phyloP scores from a whole-genome alignment of 1,284 basidiomycete genomes.

The Rhodotorula sp. region DNA sequence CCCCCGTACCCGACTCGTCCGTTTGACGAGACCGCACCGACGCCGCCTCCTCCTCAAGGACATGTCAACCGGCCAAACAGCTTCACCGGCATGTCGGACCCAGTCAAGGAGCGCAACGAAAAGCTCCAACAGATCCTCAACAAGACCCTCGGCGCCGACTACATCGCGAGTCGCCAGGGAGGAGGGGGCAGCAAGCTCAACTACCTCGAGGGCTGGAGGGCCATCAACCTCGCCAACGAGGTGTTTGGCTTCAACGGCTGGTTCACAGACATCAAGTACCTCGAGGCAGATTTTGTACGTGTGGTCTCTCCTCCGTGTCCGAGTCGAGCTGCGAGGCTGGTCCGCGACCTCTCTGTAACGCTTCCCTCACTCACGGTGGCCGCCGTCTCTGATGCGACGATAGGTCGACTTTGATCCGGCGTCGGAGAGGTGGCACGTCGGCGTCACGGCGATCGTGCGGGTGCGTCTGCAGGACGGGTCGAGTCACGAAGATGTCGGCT shows the following conservation, averaged over 20 bases:
- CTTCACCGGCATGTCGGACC: slow-evolving; percentile 3
- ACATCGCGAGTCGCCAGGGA: slow-evolving; percentile 81
- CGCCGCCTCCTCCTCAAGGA: background rate
- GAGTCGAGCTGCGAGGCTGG: no score
- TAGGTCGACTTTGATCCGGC: slow-evolving; percentile 67
- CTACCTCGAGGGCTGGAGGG: slow-evolving; percentile 96
- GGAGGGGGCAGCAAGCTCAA: slow-evolving; percentile 80
- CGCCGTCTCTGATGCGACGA: background rate
- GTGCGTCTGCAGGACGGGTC: slow-evolving; percentile 85
- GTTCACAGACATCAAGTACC: slow-evolving; percentile 76
- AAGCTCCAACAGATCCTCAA: slow-evolving; percentile 59
- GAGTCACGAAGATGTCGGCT: slow-evolving; percentile 90
- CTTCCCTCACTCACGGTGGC: no score
- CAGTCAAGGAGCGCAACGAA: background rate
- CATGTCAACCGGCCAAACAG: slow-evolving; percentile 9
- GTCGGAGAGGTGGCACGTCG: slow-evolving; percentile 64
- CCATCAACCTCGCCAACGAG: slow-evolving; percentile 94
- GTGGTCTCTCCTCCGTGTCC: background rate
- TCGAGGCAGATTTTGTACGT: slow-evolving; percentile 64
- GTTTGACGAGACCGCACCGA: background rate
- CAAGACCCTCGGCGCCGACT: slow-evolving; percentile 90
- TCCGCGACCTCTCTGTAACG: slow-evolving; percentile 37
- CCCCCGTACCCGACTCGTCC: background rate
- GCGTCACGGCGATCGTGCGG: slow-evolving; percentile 78
- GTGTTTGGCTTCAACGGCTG: slow-evolving; percentile 99